Evolutionary conservation across 345 rosid species (phyloP).

Genomic region (Mallotus nudiflorus): DNA sequence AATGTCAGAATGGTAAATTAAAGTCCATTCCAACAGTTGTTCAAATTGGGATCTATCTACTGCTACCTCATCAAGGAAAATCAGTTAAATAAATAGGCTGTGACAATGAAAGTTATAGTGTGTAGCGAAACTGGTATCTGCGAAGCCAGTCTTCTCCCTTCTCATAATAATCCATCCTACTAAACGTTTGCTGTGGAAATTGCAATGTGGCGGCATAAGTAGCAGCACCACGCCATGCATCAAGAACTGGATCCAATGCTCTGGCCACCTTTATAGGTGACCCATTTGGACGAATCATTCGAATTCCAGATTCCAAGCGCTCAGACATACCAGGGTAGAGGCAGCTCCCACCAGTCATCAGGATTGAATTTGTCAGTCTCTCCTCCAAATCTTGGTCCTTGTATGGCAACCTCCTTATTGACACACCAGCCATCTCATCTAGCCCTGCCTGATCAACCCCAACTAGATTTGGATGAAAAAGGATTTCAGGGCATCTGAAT

Average conservation of each 20-base stretch:
- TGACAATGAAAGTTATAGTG: constrained; percentile 26
- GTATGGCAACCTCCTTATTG: constrained; percentile 60
- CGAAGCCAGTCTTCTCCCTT: constrained; percentile 97
- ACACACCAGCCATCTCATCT: constrained; percentile 84
- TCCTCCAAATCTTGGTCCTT: constrained; percentile 47
- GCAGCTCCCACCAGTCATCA: constrained; percentile 78
- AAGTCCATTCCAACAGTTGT: background rate
- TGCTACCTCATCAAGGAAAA: background rate
- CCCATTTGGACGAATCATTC: constrained; percentile 86
- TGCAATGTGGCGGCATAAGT: constrained; percentile 52
- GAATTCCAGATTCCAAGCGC: constrained; percentile 72
- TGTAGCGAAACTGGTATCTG: constrained; percentile 59
- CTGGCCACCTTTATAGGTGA: constrained; percentile 58
- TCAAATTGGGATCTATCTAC: background rate
- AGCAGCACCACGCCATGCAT: constrained; percentile 99
- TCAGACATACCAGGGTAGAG: constrained; percentile 66
- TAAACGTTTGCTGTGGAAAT: constrained; percentile 65
- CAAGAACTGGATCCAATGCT: constrained; percentile 80
- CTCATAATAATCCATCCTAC: constrained; percentile 68
- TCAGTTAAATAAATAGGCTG: background rate
- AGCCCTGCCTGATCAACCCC: constrained; percentile 88
- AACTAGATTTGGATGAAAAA: constrained; percentile 72
- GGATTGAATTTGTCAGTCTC: constrained; percentile 68
- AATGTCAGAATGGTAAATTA: background rate
- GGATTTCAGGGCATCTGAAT: constrained; percentile 81